Evolutionary conservation across 1,284 basidiomycete genomes (phyloP).

Genomic region (Cronartium quercuum): DNA sequence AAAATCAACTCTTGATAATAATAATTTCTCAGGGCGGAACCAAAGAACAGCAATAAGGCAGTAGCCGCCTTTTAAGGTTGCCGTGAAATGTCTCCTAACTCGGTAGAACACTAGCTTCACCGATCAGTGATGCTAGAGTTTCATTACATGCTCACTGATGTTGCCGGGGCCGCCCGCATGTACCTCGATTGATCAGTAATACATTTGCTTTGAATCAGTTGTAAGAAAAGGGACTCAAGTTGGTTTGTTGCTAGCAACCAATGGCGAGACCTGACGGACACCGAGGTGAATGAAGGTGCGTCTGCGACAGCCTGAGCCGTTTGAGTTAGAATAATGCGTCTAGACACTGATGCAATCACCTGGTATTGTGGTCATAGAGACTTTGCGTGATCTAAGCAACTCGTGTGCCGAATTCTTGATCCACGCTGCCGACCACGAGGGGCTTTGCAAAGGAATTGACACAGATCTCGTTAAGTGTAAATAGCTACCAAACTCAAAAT

Average conservation of each 20-base stretch:
- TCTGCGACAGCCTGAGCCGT: not conserved
- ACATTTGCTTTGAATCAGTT: slow-evolving; percentile 55
- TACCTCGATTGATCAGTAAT: not conserved
- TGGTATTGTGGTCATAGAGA: slow-evolving; percentile 53
- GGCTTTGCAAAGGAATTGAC: slow-evolving; percentile 93
- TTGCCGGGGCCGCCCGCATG: not conserved
- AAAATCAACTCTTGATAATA: slow-evolving; percentile 5
- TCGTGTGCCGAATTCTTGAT: slow-evolving; percentile 91
- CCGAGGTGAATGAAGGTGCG: slow-evolving; percentile 75
- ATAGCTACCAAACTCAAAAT: not conserved
- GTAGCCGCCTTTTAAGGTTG: too few relatives aligned
- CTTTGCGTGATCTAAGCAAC: slow-evolving; percentile 63
- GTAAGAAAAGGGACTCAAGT: slow-evolving; percentile 65
- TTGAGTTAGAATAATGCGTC: not conserved
- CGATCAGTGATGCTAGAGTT: too few relatives aligned
- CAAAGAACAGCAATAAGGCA: too few relatives aligned
- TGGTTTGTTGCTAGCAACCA: slow-evolving; percentile 99
- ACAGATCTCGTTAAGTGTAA: slow-evolving; percentile 74
- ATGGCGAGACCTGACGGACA: slow-evolving; percentile 94
- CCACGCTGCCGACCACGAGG: slow-evolving; percentile 97
- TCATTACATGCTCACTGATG: too few relatives aligned
- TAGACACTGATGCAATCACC: slow-evolving; percentile 42
- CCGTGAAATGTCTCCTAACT: too few relatives aligned
- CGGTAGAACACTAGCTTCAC: too few relatives aligned
- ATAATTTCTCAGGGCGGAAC: not conserved